phyloP scores from a whole-genome alignment of 1,139 yeast genomes.

The Blastobotrys proliferans region DNA sequence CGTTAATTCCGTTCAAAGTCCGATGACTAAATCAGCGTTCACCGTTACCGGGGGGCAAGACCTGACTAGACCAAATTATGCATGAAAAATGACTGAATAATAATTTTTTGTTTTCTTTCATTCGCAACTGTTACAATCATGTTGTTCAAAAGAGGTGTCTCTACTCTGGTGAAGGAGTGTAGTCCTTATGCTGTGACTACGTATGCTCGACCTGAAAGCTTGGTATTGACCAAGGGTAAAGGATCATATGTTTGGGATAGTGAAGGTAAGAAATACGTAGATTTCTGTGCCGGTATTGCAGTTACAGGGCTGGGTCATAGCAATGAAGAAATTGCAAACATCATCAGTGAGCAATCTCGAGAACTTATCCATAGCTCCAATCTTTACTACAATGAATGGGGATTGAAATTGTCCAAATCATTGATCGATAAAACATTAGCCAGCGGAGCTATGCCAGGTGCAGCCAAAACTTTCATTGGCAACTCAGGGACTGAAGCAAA shows the following conservation, averaged over 20 bases:
- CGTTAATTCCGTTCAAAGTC: neutral
- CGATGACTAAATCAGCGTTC: too few relatives aligned
- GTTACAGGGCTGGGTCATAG: constrained; percentile 94
- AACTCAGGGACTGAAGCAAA: constrained; percentile 97
- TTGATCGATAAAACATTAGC: constrained; percentile 64
- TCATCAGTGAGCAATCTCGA: constrained; percentile 65
- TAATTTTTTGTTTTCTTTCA: neutral
- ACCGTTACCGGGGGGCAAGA: too few relatives aligned
- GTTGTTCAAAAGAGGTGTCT: constrained; percentile 9
- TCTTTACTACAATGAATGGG: constrained; percentile 77
- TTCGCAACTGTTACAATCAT: neutral
- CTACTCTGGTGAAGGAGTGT: constrained; percentile 37
- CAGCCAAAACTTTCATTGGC: constrained; percentile 79
- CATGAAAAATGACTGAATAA: neutral
- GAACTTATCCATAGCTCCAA: constrained; percentile 82
- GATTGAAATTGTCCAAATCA: constrained; percentile 71
- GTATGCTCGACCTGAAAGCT: constrained; percentile 67
- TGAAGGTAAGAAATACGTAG: constrained; percentile 74
- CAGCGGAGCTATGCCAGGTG: constrained; percentile 75
- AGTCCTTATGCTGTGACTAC: constrained; percentile 72
- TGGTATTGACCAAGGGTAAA: constrained; percentile 59
- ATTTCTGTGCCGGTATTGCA: constrained; percentile 94
- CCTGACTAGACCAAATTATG: too few relatives aligned
- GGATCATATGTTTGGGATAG: constrained; percentile 75
- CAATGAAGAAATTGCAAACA: constrained; percentile 64